Evolutionary conservation across 2,329 filamentous ascomycete genomes (phyloP), one percentile per base, ranked within the genome.

Genomic region (Claviceps pazoutovae): DNA sequence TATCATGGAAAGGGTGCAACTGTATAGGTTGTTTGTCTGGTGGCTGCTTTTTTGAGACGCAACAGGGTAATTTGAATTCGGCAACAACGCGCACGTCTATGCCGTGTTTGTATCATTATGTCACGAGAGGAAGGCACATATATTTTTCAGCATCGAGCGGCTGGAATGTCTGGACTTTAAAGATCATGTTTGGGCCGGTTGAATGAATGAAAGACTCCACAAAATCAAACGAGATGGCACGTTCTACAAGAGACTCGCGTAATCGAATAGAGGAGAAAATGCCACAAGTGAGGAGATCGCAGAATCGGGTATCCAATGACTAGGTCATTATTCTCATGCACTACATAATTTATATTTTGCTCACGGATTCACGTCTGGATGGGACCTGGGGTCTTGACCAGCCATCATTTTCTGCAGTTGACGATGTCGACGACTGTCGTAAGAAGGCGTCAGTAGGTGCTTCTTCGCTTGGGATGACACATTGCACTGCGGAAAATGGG

Each of bases 1-100:
- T 85, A 83, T 64, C 82, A 86, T 64, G 79, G 80, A 56, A 72
- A 72, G 52, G 76, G 76, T 30, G 71, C 75, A 69, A 60, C 65
- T 56, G 76, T 82, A 57, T 80, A 70, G 66, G 23, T 47, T 39
- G 26, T 19, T 34, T 47, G 19, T 21, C 4, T 5, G 44, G n/a
- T 38, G 26, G 13, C 37, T n/a, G 3, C 11, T 34, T 49, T 4
- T 9, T 9, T 26, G 19, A 4, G 19, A 39, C 16, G 4, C 11
- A 30, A 37, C 50, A 49, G 38, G 19, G 11, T 6, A 13, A 26
- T 46, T 56, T 30, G 48, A 45, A 55, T 55, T 16, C 16, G 26
- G 11, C 50, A 44, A 37, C 21, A 41, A 42, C n/a, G 14, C n/a
- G 39, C 41, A 30, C 30, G 37, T 26, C n/a, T 26, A 38, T 51